Percentiles rank a stretch among this genome's conserved stretches.
These are phyloP conservation scores for Phytopythium cucurbitacearum DNA, from an alignment of 352 stramenopile genomes.

Conservation along the genomic window DNA sequence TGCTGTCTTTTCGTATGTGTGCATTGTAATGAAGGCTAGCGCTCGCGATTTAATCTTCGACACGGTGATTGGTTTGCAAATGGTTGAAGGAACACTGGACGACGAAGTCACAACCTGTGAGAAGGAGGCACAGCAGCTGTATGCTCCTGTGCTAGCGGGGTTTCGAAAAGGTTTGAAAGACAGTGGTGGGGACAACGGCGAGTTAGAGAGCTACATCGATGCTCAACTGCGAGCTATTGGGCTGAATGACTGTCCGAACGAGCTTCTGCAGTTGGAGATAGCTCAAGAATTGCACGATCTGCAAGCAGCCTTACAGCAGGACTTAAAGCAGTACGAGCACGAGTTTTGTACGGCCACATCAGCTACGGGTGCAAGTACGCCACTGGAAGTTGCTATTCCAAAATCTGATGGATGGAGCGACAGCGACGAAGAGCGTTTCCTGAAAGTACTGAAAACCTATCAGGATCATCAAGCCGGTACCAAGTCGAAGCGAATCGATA, in stretches of 20 bases:
- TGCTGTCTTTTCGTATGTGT: conserved; percentile 2
- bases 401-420: conserved; percentile 41
- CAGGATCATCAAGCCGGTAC: conserved; percentile 20
- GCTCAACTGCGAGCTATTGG: conserved; percentile 12
- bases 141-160: conserved; percentile 22
- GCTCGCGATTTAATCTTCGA: conserved; percentile 60
- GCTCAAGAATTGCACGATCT: conserved; percentile 24
- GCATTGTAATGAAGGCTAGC: conserved; percentile 12
- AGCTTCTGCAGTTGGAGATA: conserved; percentile 49
- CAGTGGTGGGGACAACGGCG: conserved; percentile 6
- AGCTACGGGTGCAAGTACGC: conserved; percentile 23
- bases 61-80: conserved; percentile 62
- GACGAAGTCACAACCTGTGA: conserved; percentile 41
- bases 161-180: conserved; percentile 11
- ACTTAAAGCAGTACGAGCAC: conserved; percentile 29
- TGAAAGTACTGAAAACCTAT: conserved; percentile 46
- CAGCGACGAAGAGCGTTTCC: conserved; percentile 54
- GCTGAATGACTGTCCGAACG: conserved; percentile 19
- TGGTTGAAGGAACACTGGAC: conserved; percentile 55
- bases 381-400: conserved; percentile 24
- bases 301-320: conserved; percentile 14
- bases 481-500: conserved; percentile 35
- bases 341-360: conserved; percentile 36
- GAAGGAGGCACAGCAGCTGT: conserved; percentile 26
- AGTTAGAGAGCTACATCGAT: conserved; percentile 11